Evolutionary conservation across 176 grass and related monocot genomes (phyloP).

Genomic region (bread wheat (Triticum aestivum)): DNA sequence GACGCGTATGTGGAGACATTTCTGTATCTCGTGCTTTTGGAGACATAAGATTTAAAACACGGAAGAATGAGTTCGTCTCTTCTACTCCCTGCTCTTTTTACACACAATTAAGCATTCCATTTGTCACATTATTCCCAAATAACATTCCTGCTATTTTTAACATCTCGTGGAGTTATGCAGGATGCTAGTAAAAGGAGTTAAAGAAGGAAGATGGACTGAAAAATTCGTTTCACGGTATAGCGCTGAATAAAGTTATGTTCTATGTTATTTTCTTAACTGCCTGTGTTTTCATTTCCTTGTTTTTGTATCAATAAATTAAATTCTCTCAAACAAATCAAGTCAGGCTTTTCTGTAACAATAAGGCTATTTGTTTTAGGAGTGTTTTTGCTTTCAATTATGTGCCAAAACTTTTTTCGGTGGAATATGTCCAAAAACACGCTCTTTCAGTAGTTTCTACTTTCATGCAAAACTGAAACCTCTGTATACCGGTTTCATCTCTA

Average conservation of each 20-base stretch:
- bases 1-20: constrained; percentile 98
- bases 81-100: constrained; percentile 33
- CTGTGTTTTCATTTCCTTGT: constrained; percentile 1
- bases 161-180: constrained; percentile 49
- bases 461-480: too few species aligned
- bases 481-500: too few species aligned
- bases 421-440: not conserved
- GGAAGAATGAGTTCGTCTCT: constrained; percentile 92
- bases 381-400: not conserved
- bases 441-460: too few species aligned
- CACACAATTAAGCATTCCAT: not conserved
- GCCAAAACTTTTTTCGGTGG: not conserved
- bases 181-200: constrained; percentile 86
- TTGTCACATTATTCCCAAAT: not conserved
- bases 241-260: not conserved
- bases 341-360: not conserved
- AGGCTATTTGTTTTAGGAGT: not conserved
- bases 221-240: constrained; percentile 83
- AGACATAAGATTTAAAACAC: constrained; percentile 89
- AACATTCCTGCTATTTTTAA: constrained; percentile 7
- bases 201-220: constrained; percentile 78
- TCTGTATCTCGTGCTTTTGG: constrained; percentile 97
- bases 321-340: not conserved
- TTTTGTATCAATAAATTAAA: constrained; percentile 15
- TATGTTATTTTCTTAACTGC: not conserved